These are phyloP conservation scores for Lactarius evosmus DNA, from an alignment of 768 basidiomycete species.

Conservation along the genomic window DNA sequence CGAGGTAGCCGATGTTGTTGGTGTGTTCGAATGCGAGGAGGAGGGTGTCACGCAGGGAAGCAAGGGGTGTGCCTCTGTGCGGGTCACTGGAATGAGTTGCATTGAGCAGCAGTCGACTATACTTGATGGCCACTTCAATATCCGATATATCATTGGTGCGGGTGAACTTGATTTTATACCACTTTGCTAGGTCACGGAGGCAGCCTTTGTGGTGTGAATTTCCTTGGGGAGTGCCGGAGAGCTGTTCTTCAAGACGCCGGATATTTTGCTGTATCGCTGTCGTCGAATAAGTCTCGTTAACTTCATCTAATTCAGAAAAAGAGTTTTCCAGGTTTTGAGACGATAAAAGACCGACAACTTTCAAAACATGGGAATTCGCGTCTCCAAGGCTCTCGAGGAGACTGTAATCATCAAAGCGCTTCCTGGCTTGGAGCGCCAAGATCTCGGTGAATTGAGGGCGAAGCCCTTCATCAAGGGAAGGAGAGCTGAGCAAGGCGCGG, in stretches of 20 bases:
- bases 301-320: not conserved
- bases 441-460: not conserved
- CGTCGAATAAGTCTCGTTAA: not conserved
- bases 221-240: not conserved
- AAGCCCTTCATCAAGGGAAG: not conserved
- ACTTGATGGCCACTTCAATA: not conserved
- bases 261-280: not conserved
- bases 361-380: not conserved
- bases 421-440: not conserved
- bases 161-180: slow-evolving; percentile 7
- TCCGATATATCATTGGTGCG: not conserved
- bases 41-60: slow-evolving; percentile 5
- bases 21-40: slow-evolving; percentile 8
- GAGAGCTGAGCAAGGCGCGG: not conserved
- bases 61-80: not conserved
- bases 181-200: not conserved
- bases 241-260: not conserved
- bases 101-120: not conserved
- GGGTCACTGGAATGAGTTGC: not conserved
- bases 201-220: not conserved
- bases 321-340: not conserved
- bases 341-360: not conserved
- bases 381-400: not conserved
- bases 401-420: slow-evolving; percentile 1
- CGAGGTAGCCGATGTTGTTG: not conserved